Conservation (phyloP, 768 basidiomycete species). For the Russula ochroleuca region DNA sequence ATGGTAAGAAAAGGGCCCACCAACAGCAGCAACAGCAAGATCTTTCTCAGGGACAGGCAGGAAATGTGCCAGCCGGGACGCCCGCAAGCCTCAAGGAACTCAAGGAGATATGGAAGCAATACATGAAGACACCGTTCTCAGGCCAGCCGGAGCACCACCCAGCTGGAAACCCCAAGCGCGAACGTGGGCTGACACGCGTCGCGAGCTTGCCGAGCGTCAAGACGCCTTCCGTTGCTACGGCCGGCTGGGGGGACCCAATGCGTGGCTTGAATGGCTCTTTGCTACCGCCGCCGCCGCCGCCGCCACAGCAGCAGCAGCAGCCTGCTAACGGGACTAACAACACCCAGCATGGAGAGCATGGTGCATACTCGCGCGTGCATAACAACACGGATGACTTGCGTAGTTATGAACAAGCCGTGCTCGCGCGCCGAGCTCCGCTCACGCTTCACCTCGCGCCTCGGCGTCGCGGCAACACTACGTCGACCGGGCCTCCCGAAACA, state of each 20-base stretch:
- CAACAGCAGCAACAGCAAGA: slow-evolving; percentile 28
- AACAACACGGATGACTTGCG: slow-evolving; percentile 55
- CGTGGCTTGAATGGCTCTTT: slow-evolving; percentile 11
- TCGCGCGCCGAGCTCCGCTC: slow-evolving; percentile 61
- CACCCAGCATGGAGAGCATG: background rate
- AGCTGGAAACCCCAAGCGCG: slow-evolving; percentile 31
- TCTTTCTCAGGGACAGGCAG: slow-evolving; percentile 30
- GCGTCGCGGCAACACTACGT: slow-evolving; percentile 29
- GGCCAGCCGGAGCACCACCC: slow-evolving; percentile 30
- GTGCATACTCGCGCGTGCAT: slow-evolving; percentile 31
- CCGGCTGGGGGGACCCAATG: slow-evolving; percentile 20
- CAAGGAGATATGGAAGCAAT: slow-evolving; percentile 70
- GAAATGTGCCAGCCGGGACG: slow-evolving; percentile 37
- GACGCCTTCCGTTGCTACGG: slow-evolving; percentile 48
- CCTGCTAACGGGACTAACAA: slow-evolving; percentile 4
- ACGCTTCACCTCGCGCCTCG: slow-evolving; percentile 53
- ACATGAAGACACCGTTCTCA: slow-evolving; percentile 61
- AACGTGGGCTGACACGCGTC: slow-evolving; percentile 49
- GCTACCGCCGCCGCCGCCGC: background rate
- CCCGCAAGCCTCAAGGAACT: slow-evolving; percentile 43
- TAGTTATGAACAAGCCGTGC: slow-evolving; percentile 70
- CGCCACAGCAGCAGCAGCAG: background rate
- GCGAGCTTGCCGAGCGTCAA: slow-evolving; percentile 64
- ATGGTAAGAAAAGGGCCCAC: slow-evolving; percentile 27
- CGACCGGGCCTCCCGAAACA: background rate